phyloP scores from a whole-genome alignment of 2,329 filamentous ascomycete genomes.

The Ophiognomonia clavigignenti-juglandacearum region DNA sequence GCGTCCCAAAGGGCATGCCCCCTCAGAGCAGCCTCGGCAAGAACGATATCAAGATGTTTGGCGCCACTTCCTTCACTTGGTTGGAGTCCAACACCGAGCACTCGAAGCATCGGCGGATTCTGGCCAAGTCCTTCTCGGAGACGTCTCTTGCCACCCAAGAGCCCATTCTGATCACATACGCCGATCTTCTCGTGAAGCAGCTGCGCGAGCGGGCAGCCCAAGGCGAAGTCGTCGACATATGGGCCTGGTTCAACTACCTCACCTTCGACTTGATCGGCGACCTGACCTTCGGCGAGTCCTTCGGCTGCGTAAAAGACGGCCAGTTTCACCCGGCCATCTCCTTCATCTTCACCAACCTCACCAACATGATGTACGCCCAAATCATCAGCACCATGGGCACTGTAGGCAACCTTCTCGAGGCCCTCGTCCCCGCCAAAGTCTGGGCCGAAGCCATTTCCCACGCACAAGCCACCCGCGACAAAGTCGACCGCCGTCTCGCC shows the following conservation, averaged over 20 bases:
- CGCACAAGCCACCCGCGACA: conserved; percentile 14
- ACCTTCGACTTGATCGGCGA: conserved; percentile 24
- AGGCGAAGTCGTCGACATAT: conserved; percentile 19
- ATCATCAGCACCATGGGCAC: conserved; percentile 15
- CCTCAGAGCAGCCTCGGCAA: conserved; percentile 14
- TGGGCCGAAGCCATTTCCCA: conserved; percentile 12
- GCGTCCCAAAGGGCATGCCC: conserved; percentile 11
- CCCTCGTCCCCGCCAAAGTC: conserved; percentile 9
- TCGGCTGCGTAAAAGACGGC: conserved; percentile 19
- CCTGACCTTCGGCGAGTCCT: conserved; percentile 22
- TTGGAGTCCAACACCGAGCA: conserved; percentile 15
- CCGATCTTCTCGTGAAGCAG: conserved; percentile 17
- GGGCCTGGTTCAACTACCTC: conserved; percentile 22
- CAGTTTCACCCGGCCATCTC: conserved; percentile 22
- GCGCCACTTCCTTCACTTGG: conserved; percentile 16
- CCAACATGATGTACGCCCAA: conserved; percentile 18
- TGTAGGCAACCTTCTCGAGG: conserved; percentile 12
- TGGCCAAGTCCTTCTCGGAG: conserved; percentile 24
- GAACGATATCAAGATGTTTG: conserved; percentile 17
- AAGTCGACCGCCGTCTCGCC: conserved; percentile 15
- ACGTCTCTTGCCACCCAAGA: conserved; percentile 22
- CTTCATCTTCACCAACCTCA: conserved; percentile 21
- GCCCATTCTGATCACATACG: conserved; percentile 18
- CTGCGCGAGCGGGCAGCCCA: conserved; percentile 16
- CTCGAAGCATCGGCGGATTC: conserved; percentile 19